A percentile compares a stretch with the other conserved stretches of the same genome.
Conservation (phyloP, 768 basidiomycete species). For the Tricholoma furcatifolium region DNA sequence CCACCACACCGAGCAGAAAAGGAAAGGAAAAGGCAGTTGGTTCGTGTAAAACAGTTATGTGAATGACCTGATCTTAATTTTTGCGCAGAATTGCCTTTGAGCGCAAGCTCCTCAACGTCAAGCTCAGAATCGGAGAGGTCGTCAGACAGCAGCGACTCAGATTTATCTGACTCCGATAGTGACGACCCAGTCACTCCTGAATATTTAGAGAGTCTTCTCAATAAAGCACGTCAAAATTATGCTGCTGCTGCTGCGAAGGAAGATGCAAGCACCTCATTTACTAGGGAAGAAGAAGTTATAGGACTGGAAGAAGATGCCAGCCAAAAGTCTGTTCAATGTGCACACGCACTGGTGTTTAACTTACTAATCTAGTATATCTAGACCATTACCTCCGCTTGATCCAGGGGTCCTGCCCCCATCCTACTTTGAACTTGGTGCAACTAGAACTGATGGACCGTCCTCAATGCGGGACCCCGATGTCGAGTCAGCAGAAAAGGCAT, state of each 20-base stretch:
- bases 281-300: constrained; percentile 54
- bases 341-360: constrained; percentile 2
- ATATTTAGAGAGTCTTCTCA: constrained; percentile 61
- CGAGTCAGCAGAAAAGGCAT: constrained; percentile 48
- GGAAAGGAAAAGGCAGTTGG: constrained; percentile 46
- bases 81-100: constrained; percentile 1
- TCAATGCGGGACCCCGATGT: constrained; percentile 62
- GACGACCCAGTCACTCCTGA: constrained; percentile 53
- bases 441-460: constrained; percentile 41
- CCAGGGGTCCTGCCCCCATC: constrained; percentile 61
- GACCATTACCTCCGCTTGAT: constrained; percentile 62
- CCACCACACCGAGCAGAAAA: constrained; percentile 32
- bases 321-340: constrained; percentile 31
- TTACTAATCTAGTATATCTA: constrained; percentile 20
- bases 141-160: constrained; percentile 30
- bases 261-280: constrained; percentile 16
- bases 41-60: constrained; percentile 4
- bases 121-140: constrained; percentile 35
- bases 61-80: neutral
- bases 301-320: constrained; percentile 36
- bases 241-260: constrained; percentile 29
- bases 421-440: constrained; percentile 57
- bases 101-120: constrained; percentile 11
- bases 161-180: constrained; percentile 37
- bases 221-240: constrained; percentile 57